Conservation (phyloP, 2,329 filamentous ascomycete genomes). For the Kalaharituber pfeilii region DNA sequence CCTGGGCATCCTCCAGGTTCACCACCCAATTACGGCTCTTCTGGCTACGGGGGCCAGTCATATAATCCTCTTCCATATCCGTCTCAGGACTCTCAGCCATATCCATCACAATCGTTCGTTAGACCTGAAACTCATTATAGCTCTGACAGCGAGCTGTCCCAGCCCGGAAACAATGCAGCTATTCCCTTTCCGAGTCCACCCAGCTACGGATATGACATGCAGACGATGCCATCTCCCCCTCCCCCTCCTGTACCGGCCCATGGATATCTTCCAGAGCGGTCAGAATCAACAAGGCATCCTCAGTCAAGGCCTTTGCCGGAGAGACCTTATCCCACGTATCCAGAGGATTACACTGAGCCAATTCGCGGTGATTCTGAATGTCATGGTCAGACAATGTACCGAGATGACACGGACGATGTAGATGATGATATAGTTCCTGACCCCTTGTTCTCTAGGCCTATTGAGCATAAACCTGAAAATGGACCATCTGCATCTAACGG, state of each 20-base stretch:
- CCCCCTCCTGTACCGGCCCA: conserved; percentile 26
- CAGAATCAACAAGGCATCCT: conserved; percentile 10
- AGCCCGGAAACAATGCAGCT: conserved; percentile 6
- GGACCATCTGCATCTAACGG: conserved; percentile 27
- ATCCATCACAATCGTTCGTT: neutral
- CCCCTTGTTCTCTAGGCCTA: conserved; percentile 8
- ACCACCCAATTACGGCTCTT: neutral
- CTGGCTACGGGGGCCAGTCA: neutral
- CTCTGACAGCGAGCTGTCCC: conserved; percentile 18
- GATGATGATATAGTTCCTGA: conserved; percentile 8
- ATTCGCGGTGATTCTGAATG: neutral
- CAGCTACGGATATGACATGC: conserved; percentile 11
- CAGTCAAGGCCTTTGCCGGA: conserved; percentile 14
- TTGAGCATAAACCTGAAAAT: neutral
- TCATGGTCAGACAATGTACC: neutral
- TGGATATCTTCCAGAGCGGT: conserved; percentile 24
- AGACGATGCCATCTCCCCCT: conserved; percentile 20
- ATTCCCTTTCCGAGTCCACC: conserved; percentile 15
- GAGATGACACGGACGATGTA: conserved; percentile 1
- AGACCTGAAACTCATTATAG: conserved; percentile 18
- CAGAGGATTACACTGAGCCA: neutral
- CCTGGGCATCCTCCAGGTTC: conserved; percentile 11
- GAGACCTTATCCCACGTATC: conserved; percentile 1
- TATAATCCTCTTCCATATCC: conserved; percentile 1
- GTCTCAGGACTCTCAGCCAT: neutral